Conservation (phyloP, 139 green algal species). For the Pleodorina starrii region DNA sequence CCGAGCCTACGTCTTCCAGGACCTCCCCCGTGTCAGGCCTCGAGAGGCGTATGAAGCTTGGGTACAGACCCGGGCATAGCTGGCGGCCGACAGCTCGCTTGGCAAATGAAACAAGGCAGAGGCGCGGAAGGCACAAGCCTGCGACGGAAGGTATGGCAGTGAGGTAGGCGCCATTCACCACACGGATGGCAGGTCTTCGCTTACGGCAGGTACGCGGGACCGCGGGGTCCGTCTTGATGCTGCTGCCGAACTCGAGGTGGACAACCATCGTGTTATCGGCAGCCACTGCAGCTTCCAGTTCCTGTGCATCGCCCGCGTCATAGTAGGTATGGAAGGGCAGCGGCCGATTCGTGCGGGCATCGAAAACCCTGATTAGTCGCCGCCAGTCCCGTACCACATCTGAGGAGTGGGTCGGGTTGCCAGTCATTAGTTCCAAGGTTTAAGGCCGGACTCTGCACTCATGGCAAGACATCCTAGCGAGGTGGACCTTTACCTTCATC, state of each 20-base stretch:
- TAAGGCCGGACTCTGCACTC: too few relatives aligned
- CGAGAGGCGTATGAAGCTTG: not conserved
- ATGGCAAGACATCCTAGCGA: too few relatives aligned
- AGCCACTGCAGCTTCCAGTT: not conserved
- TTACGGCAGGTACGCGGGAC: slow-evolving; percentile 3
- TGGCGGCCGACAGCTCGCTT: not conserved
- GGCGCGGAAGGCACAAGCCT: not conserved
- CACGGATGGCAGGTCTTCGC: not conserved
- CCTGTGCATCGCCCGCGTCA: not conserved
- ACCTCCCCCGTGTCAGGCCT: not conserved
- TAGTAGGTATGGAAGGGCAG: not conserved
- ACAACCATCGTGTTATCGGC: not conserved
- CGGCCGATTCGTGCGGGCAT: not conserved
- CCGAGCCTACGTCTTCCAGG: not conserved
- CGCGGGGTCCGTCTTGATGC: not conserved
- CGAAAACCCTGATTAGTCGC: not conserved
- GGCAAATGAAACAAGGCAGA: not conserved
- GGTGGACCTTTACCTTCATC: too few relatives aligned
- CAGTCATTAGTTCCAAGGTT: too few relatives aligned
- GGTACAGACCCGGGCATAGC: not conserved
- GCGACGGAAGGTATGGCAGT: not conserved
- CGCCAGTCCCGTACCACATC: not conserved
- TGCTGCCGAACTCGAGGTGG: not conserved
- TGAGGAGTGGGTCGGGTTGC: too few relatives aligned
- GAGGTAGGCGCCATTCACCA: not conserved